Evolutionary conservation across 371 early-diverging fungal species (phyloP).

Genomic region (Entomophthora muscae): DNA sequence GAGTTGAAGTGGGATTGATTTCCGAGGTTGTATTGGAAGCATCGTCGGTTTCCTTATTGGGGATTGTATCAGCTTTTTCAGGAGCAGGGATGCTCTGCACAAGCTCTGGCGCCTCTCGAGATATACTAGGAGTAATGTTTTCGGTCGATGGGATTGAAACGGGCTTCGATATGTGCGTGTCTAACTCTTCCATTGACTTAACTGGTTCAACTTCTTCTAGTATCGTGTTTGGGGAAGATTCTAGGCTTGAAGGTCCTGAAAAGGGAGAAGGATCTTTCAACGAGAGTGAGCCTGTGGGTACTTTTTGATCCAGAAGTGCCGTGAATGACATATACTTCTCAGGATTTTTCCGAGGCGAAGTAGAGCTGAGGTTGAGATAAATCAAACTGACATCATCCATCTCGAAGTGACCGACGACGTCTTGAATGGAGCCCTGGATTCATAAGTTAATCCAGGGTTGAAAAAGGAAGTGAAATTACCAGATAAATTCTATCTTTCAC

Average conservation of each 20-base stretch:
- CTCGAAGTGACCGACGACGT: conserved; percentile 6
- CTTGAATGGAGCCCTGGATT: conserved; percentile 1
- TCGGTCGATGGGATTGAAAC: too few relatives aligned
- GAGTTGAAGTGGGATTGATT: not conserved
- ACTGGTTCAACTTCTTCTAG: not conserved
- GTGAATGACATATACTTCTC: conserved; percentile 7
- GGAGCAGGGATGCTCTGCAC: not conserved
- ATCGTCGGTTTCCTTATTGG: not conserved
- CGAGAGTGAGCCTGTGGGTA: not conserved
- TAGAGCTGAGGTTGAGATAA: conserved; percentile 6
- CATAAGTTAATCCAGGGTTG: not conserved
- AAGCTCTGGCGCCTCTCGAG: too few relatives aligned
- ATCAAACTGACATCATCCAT: conserved; percentile 7
- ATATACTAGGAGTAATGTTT: not conserved
- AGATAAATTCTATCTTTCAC: conserved; percentile 4
- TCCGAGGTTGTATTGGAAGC: not conserved
- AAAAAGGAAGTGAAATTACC: conserved; percentile 1
- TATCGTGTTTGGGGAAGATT: not conserved
- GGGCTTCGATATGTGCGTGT: not conserved
- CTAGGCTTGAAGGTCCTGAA: not conserved
- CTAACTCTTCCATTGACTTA: conserved; percentile 1
- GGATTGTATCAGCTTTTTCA: not conserved
- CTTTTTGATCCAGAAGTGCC: not conserved
- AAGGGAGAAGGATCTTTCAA: not conserved
- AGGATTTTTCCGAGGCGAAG: conserved; percentile 3